Evolutionary conservation across 805 yeast species (phyloP).

Genomic region (Monosporozyma aerobia): DNA sequence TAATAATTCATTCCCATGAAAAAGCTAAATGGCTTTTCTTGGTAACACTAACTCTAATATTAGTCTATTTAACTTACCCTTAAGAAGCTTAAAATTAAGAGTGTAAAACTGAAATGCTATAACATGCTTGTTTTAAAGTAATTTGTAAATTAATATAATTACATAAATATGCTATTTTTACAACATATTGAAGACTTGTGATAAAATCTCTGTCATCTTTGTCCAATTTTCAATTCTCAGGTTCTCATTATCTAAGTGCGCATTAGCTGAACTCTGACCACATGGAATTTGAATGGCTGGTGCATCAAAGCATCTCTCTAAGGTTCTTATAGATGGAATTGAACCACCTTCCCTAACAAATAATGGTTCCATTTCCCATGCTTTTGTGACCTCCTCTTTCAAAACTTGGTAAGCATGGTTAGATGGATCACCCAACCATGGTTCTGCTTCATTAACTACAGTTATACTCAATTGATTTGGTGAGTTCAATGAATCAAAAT

Average conservation of each 20-base stretch:
- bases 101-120: neutral
- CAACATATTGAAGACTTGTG: constrained; percentile 41
- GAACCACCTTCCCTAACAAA: constrained; percentile 95
- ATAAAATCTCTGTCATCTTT: constrained; percentile 58
- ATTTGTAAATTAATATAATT: neutral
- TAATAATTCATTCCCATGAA: too few relatives aligned
- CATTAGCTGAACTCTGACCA: constrained; percentile 91
- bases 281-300: constrained; percentile 95
- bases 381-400: constrained; percentile 47
- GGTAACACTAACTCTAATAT: too few relatives aligned
- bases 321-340: constrained; percentile 77
- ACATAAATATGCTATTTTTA: constrained; percentile 4
- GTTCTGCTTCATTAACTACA: constrained; percentile 80
- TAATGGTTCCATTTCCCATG: constrained; percentile 78
- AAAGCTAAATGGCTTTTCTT: too few relatives aligned
- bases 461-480: constrained; percentile 53
- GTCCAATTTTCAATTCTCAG: constrained; percentile 68
- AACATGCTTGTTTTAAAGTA: neutral
- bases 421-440: constrained; percentile 87
- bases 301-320: constrained; percentile 75
- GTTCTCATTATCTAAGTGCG: constrained; percentile 84
- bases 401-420: constrained; percentile 67
- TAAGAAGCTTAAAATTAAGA: too few relatives aligned
- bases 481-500: constrained; percentile 45
- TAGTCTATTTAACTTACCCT: too few relatives aligned